phyloP scores from a whole-genome alignment of 2,329 filamentous ascomycete species.

The Xylaria multiplex region DNA sequence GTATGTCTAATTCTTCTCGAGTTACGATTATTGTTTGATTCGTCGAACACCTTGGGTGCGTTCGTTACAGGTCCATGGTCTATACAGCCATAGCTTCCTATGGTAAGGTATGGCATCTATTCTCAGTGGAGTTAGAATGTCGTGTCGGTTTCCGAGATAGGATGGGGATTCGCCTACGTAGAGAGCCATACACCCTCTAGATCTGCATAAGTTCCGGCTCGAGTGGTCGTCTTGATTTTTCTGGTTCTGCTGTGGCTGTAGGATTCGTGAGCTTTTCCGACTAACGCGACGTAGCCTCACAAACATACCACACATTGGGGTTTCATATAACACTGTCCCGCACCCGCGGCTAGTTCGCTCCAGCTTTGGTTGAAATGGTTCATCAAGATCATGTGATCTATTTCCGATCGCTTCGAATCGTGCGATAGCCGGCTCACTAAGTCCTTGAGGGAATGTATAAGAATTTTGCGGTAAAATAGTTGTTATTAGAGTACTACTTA shows the following conservation, averaged over 20 bases:
- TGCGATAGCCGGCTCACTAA: too few species aligned
- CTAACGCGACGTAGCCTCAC: neutral
- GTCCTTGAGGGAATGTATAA: too few species aligned
- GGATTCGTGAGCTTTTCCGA: conserved; percentile 2
- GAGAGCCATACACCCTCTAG: conserved; percentile 13
- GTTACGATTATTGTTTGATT: conserved; percentile 6
- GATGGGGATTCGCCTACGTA: conserved; percentile 6
- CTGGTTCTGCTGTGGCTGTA: neutral
- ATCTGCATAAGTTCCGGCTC: neutral
- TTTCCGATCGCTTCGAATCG: too few species aligned
- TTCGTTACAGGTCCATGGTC: neutral
- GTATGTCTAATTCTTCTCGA: conserved; percentile 27
- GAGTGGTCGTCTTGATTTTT: neutral
- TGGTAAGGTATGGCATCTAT: conserved; percentile 35
- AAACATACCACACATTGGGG: conserved; percentile 31
- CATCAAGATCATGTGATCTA: conserved; percentile 3
- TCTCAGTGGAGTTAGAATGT: conserved; percentile 19
- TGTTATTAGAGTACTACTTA: too few species aligned
- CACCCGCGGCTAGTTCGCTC: conserved; percentile 30
- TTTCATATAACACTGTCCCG: conserved; percentile 30
- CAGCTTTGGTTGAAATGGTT: conserved; percentile 31
- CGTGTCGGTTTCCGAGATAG: too few species aligned
- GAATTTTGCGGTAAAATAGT: too few species aligned
- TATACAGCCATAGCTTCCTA: conserved; percentile 14
- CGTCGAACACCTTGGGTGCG: neutral